Evolutionary conservation across 148 eudicot genomes (phyloP), one percentile per base, ranked within the genome.

Genomic region (Rhododendron griersonianum): DNA sequence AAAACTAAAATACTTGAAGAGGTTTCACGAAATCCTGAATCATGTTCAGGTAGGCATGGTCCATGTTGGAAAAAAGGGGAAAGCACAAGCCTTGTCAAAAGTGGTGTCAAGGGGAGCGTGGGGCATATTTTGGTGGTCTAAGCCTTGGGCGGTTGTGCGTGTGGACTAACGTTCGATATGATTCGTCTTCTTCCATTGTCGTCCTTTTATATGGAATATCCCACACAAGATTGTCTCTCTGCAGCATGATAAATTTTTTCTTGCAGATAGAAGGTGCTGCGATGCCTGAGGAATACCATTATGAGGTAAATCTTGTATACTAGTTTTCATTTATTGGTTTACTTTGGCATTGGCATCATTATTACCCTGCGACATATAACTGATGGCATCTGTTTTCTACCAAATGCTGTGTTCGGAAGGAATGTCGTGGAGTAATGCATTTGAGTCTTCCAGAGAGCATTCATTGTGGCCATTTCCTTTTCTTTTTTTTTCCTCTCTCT

Each of bases 261-360:
- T 85, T 88, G 88, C 83, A 96, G 98, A 91, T 96, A 89, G 90
- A 78, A 88, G 93, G 91, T 85, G 92, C 98, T 50, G 71, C 87
- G 85, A 96, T 96, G 98, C 98, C 96, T 9, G 93, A 89, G 76
- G 98, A 94, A 83, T 93, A 92, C 85, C 95, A 28, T 37, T 91
- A 95, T 83, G 93, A 94, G 92, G 98, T 93, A 90, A 87, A 84
- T 88, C 48, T 15, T 86, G 51, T 39, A 39, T 51, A 44, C 44
- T 4, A 51, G 2, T 14, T 53, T 71, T 69, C 37, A 19, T 30
- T 84, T 7, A 10, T 59, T 28, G 74, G 25, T 76, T 78, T 21
- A 14, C 65, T 78, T 23, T 57, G 45, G 77, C 21, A 33, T 35
- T n/a, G 11, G 57, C 74, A 21, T 81, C 45, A 41, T 47, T 69